Base-by-base conservation (phyloP, 139 green algal species). In the Coccomyxa sp. region DNA sequence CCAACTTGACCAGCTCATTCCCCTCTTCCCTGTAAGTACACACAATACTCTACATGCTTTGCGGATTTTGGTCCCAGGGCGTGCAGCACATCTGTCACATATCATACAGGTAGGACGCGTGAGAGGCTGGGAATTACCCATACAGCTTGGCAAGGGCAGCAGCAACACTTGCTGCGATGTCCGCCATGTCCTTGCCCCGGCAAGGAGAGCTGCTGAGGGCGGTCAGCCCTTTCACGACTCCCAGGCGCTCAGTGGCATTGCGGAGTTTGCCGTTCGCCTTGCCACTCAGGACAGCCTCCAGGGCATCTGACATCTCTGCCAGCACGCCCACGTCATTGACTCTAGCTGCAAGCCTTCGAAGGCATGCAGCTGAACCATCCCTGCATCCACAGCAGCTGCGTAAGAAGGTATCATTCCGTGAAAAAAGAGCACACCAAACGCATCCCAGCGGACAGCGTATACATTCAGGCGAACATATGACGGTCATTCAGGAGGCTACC, bases 231-330 rank as follows among this genome's bases (percentile, higher is more conserved):
- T 70, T 36, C 8, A 80, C 79, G n/a, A 95, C 80, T 29, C 80
- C 86, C 12, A 71, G 78, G 29, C 91, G 84, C 81, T 95, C 92
- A 31, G 79, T 37, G 16, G 77, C 84, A 24, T 78, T 84, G 76
- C 93, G 93, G 31, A 94, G 58, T 75, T 92, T 94, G 41, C 90
- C 92, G 75, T 92, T 89, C 24, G 84, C 75, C 37, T 76, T 88
- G 58, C 92, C 92, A 58, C 89, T 84, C 76, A 95, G 85, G 44
- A 93, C 64, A 22, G 41, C 36, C 7, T 76, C 70, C 16, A 90
- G 29, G 6, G 29, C 78, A 18, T 36, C 35, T 58, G 89, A 78
- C 70, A 87, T 78, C 33, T 79, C 79, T 24, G 8, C 69, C n/a
- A 88, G 36, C 29, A 79, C 91, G 0, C 29, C 75, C 29, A 78